Evolutionary conservation across 768 basidiomycete species (phyloP), one percentile per base, ranked within the genome.

Genomic region (Suillus luteus): DNA sequence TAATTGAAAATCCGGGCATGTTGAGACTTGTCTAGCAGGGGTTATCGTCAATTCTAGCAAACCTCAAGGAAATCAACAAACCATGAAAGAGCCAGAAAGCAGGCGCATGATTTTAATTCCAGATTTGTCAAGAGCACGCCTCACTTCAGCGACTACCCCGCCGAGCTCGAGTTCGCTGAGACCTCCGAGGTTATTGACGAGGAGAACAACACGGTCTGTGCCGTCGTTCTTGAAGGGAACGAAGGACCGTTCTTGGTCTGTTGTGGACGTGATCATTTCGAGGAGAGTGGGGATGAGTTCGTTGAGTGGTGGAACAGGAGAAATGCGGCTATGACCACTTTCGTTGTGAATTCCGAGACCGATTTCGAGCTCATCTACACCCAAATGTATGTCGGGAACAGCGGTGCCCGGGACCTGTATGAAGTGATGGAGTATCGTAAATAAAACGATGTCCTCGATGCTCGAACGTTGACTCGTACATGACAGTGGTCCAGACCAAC

Each of bases 271-370:
- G 64, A 95, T 79, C 66, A 91, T 80, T 49, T 87, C 85, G 27
- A 95, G 76, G 52, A 96, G 80, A 67, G 85, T 79, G n/a, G 82
- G 81, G 52, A 95, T 79, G 62, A 96, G 85, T 65, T 89, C 80
- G 17, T 83, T 80, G 55, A 92, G 83, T 11, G 88, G 81, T 0
- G 94, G 93, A 3, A 89, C 80, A 5, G 90, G 91, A 0, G 88
- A 87, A 41, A 90, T 67, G 35, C 87, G 87, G 48, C 80, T 78
- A 66, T 87, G 82, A 9, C 91, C 95, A 55, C 87, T 85, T 77
- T 96, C 95, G 70, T 96, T 96, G 78, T 96, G 95, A 62, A 96
- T 91, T 14, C 95, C 92, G 81, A 93, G 86, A 19, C 95, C 95
- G 64, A 96, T 89, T 76, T 96, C 95, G 60, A 95, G 85, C 73